Conservation (phyloP, 345 rosid genomes). For the Zanthoxylum bungeanum region DNA sequence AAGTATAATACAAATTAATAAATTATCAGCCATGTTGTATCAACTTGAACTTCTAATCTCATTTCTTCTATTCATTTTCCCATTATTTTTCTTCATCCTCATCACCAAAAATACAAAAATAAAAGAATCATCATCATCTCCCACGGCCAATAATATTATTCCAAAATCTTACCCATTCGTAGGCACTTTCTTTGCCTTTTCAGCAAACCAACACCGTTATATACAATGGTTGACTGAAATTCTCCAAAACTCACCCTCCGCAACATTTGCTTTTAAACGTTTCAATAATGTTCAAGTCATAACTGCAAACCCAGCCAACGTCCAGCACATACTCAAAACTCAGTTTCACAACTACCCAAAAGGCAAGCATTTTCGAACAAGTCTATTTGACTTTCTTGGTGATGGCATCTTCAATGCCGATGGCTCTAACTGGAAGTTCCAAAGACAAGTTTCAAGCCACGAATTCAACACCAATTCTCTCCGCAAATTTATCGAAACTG, state of each 20-base stretch:
- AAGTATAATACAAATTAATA: too few relatives aligned
- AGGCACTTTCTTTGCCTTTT: slow-evolving; percentile 7
- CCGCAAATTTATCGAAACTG: slow-evolving; percentile 53
- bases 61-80: neutral
- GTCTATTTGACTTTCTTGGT: slow-evolving; percentile 61
- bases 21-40: neutral
- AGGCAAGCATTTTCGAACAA: slow-evolving; percentile 26
- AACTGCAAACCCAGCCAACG: slow-evolving; percentile 63
- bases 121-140: neutral
- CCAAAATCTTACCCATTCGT: slow-evolving; percentile 19
- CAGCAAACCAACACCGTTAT: neutral
- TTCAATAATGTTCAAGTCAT: slow-evolving; percentile 35
- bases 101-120: neutral
- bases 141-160: neutral
- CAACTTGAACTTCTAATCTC: neutral
- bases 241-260: slow-evolving; percentile 13
- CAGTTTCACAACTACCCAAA: slow-evolving; percentile 52
- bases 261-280: slow-evolving; percentile 8
- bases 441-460: slow-evolving; percentile 69
- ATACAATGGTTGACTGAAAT: slow-evolving; percentile 8
- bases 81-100: neutral
- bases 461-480: slow-evolving; percentile 75
- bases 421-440: slow-evolving; percentile 64
- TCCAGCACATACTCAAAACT: slow-evolving; percentile 63
- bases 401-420: slow-evolving; percentile 67